A percentile compares a stretch with the other conserved stretches of the same genome.
phyloP scores from a whole-genome alignment of 2,329 filamentous ascomycete species.

The Blumeriella jaapii region DNA sequence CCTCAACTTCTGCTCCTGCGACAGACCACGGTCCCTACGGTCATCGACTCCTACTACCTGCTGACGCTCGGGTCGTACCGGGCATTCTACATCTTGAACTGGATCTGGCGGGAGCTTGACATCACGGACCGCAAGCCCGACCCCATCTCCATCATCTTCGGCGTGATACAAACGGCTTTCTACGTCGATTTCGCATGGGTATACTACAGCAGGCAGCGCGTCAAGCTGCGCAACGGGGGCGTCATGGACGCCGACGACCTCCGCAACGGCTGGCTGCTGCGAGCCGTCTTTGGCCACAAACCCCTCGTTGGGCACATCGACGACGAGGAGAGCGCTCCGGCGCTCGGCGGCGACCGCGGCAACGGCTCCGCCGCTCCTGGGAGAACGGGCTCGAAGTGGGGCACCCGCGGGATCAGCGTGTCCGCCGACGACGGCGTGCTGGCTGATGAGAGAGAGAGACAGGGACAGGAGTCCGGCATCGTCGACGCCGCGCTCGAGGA shows the following conservation, averaged over 20 bases:
- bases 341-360: constrained; percentile 6
- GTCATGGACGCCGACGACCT: constrained; percentile 86
- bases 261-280: constrained; percentile 72
- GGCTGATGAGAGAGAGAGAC: constrained; percentile 35
- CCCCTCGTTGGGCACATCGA: constrained; percentile 39
- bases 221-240: constrained; percentile 82
- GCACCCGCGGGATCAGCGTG: constrained; percentile 52
- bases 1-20: constrained; percentile 85
- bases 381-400: constrained; percentile 35
- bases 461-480: constrained; percentile 33
- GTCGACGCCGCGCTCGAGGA: constrained; percentile 30
- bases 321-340: constrained; percentile 18
- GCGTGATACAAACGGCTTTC: constrained; percentile 76
- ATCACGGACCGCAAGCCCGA: constrained; percentile 51
- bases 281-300: constrained; percentile 59
- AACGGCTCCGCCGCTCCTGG: constrained; percentile 2
- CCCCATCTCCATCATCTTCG: constrained; percentile 70
- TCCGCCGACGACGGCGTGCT: constrained; percentile 52
- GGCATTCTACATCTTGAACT: constrained; percentile 81
- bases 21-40: constrained; percentile 89
- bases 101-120: constrained; percentile 62
- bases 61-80: constrained; percentile 79
- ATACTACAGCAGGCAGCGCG: constrained; percentile 84
- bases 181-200: constrained; percentile 96
- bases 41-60: constrained; percentile 95